Percentiles rank a stretch among this genome's conserved stretches.
These are phyloP conservation scores for Setaria italica DNA, from an alignment of 202 grass and related monocot species.

Conservation along the genomic window DNA sequence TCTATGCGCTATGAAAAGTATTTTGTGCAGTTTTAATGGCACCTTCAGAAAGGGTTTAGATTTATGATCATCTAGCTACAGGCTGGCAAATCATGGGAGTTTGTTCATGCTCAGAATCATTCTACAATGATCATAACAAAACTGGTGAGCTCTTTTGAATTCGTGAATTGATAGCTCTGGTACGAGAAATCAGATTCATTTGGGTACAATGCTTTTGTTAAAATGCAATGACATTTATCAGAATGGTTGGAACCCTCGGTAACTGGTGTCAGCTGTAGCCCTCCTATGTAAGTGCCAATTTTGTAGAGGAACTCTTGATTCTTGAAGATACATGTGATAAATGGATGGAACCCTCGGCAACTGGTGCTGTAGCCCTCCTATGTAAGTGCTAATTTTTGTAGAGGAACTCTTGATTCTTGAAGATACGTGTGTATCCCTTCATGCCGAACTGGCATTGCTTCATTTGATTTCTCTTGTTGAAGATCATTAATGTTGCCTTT, in stretches of 20 bases:
- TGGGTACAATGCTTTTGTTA: conserved; percentile 15
- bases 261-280: conserved; percentile 5
- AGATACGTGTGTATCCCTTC: neutral
- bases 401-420: neutral
- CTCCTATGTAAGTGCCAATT: neutral
- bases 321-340: neutral
- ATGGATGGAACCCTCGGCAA: neutral
- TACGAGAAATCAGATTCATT: neutral
- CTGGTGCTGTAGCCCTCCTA: neutral
- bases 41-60: conserved; percentile 18
- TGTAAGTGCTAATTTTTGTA: neutral
- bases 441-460: neutral
- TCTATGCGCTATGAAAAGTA: neutral
- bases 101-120: neutral
- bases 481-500: neutral
- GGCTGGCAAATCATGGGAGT: neutral
- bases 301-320: neutral
- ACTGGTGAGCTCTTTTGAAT: neutral
- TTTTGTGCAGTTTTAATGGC: conserved; percentile 5
- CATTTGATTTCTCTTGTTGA: conserved; percentile 12
- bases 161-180: neutral
- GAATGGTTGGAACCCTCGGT: neutral
- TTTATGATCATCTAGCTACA: neutral
- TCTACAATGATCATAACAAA: neutral
- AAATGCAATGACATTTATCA: neutral